Evolutionary conservation across 805 yeast species (phyloP), one percentile per base, ranked within the genome.

Genomic region (Kodamaea kakaduensis): DNA sequence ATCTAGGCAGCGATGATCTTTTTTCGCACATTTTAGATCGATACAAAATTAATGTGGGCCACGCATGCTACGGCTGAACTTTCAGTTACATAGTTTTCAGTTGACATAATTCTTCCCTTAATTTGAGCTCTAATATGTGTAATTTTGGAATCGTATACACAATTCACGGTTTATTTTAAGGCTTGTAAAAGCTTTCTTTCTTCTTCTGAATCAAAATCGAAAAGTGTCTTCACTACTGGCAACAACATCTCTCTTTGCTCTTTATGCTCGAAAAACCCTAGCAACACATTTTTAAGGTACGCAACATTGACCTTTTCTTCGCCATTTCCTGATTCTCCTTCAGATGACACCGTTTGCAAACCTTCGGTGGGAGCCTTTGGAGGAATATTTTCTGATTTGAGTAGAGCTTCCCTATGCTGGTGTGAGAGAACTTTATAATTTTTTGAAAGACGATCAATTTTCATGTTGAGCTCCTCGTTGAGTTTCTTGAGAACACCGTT

Each of bases 181-280:
- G 87, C 83, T 29, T 65, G 52, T 44, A 82, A 46, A n/a, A 90
- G 65, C 49, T 87, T 74, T 46, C 73, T 73, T 54, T 84, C 93
- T 45, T 90, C 98, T 5, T 69, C 74, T 34, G 73, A 76, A 32
- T 71, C 76, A 52, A 90, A 62, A 36, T 78, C 77, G 41, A 90
- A 70, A 34, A 90, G 58, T 45, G 85, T 78, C 32, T 89, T 75
- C 16, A 90, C 66, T 5, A 93, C 97, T 0, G 97, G 97, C 20
- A 93, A 63, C 27, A 90, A 69, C 55, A 81, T 86, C 18, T 71
- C 77, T 40, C 97, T 71, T 58, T 89, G 97, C n/a, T 90, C 98
- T 51, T 75, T 84, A 53, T 85, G 96, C 51, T 89, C 96, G 36
- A 93, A 59, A 54, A 84, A 93, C 2, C 97, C 97, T 2, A 90